Evolutionary conservation across 257 asterid genomes (phyloP), one percentile per base, ranked within the genome.

Genomic region (Solanum phureja): DNA sequence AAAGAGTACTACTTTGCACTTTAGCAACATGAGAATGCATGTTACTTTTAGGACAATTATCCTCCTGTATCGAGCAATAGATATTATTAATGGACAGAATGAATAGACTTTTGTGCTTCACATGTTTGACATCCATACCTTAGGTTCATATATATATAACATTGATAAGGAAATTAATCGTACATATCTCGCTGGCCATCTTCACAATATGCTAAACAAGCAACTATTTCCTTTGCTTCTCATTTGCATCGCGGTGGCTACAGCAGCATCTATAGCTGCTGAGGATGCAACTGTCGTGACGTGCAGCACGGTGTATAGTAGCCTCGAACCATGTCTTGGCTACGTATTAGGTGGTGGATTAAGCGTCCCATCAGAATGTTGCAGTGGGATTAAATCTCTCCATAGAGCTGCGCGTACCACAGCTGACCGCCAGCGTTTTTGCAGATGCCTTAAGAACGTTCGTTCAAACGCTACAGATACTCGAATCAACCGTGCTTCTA

Each of bases 341-440:
- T 88, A 74, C 73, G 46, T 88, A 16, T 38, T 35, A 6, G 29
- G 56, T 6, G 77, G 88, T 5, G 85, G 79, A 16, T 7, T 34
- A 19, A 58, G 33, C 4, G 86, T 88, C 27, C 77, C 83, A 2
- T 33, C 56, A 0, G 56, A 33, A 3, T 88, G 90, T 0, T 88
- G 90, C 60, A 75, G 4, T 29, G 90, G 88, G 4, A 11, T 88
- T 83, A 74, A 88, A 66, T 52, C 79, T 44, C 72, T 88, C 2
- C 42, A 75, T 0, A 23, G 11, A 1, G 33, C 83, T 8, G 86
- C 86, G 1, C 52, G 38, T n/a, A 60, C 90, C 7, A 62, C 56
- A 16, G 12, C 72, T 5, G 88, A 88, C 62, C 88, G 69, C 35
- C 84, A 77, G 14, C 40, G 44, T 1, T 87, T 62, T 35, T 88